phyloP scores from a whole-genome alignment of 2,329 filamentous ascomycete species.

The Botrytis deweyae region DNA sequence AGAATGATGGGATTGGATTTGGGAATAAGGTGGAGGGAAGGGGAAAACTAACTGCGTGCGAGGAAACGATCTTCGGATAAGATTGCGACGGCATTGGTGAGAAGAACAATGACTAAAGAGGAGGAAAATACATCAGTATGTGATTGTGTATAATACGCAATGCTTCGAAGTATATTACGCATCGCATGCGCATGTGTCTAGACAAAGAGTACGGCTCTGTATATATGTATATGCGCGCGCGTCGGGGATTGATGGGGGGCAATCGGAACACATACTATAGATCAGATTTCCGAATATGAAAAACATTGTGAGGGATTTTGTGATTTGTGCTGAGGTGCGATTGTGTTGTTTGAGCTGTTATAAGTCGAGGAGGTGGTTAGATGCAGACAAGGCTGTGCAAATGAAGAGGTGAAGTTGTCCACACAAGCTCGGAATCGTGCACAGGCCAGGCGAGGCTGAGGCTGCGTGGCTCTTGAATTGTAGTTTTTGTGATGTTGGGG shows the following conservation, averaged over 20 bases:
- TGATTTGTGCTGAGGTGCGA: not conserved
- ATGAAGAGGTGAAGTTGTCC: constrained; percentile 17
- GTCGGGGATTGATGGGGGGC: not conserved
- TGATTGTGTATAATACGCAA: not conserved
- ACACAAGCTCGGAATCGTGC: constrained; percentile 1
- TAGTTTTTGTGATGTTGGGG: not conserved
- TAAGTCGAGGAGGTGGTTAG: constrained; percentile 17
- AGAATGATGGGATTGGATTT: not conserved
- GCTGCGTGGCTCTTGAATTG: constrained; percentile 1
- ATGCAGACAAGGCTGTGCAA: constrained; percentile 18
- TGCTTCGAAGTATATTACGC: not conserved
- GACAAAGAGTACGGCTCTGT: not conserved
- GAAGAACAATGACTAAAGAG: constrained; percentile 69
- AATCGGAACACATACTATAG: constrained; percentile 57
- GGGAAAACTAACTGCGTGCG: constrained; percentile 60
- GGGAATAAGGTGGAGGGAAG: not conserved
- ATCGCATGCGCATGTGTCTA: not conserved
- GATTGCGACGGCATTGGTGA: constrained; percentile 91
- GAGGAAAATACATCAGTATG: constrained; percentile 16
- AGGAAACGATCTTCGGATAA: constrained; percentile 95
- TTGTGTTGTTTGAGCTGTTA: constrained; percentile 11
- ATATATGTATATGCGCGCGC: not conserved
- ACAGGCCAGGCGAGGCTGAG: constrained; percentile 14
- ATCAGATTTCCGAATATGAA: constrained; percentile 68
- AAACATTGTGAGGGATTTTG: constrained; percentile 55